phyloP scores from a whole-genome alignment of 1,139 yeast genomes.

The Yamadazyma taylorii region DNA sequence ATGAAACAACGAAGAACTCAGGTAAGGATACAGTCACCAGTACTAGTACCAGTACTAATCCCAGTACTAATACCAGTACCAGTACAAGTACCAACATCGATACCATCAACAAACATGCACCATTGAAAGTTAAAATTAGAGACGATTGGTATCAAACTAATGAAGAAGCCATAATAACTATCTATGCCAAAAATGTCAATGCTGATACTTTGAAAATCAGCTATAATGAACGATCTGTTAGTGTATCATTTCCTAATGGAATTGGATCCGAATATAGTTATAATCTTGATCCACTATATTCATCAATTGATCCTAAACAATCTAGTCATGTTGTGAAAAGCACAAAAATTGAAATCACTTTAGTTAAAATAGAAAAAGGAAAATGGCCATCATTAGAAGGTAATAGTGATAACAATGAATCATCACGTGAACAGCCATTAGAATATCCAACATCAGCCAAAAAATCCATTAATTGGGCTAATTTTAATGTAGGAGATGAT shows the following conservation, averaged over 20 bases:
- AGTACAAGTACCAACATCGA: constrained; percentile 29
- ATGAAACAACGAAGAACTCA: no score
- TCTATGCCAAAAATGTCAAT: constrained; percentile 70
- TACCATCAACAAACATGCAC: constrained; percentile 40
- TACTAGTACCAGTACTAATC: no score
- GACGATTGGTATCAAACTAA: constrained; percentile 81
- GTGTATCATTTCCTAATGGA: constrained; percentile 48
- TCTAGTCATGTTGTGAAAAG: constrained; percentile 57
- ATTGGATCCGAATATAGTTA: constrained; percentile 49
- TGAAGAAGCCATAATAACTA: constrained; percentile 58
- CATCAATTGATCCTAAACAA: constrained; percentile 45
- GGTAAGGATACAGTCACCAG: no score
- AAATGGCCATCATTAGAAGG: constrained; percentile 51
- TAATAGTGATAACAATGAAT: constrained; percentile 8
- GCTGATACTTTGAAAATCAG: constrained; percentile 38
- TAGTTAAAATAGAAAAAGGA: constrained; percentile 34
- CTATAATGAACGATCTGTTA: constrained; percentile 32
- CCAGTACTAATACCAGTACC: constrained; percentile 23
- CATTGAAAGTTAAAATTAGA: constrained; percentile 48
- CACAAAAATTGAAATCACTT: constrained; percentile 71
- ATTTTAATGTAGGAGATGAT: constrained; percentile 53
- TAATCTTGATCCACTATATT: constrained; percentile 51
- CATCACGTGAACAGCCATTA: constrained; percentile 18
- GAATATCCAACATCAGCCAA: constrained; percentile 66
- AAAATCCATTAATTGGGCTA: constrained; percentile 70